Percentiles rank a stretch among this genome's conserved stretches.
Evolutionary conservation across 2,329 filamentous ascomycete species (phyloP).

Genomic region (Fusarium papillatum): DNA sequence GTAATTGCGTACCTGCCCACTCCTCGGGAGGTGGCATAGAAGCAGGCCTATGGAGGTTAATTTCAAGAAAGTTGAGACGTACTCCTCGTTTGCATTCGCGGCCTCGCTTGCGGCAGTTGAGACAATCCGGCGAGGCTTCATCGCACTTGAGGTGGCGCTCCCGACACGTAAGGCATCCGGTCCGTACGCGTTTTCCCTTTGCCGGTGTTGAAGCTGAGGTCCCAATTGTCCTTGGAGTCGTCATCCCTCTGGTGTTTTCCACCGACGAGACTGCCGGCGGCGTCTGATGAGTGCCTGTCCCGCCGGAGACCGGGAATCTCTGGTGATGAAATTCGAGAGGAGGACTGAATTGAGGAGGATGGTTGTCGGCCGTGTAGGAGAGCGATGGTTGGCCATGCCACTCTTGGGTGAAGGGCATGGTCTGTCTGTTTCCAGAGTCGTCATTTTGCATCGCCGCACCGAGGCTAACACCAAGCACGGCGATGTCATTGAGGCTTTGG

Average conservation of each 20-base stretch:
- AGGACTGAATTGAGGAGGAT: conserved; percentile 7
- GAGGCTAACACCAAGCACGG: conserved; percentile 34
- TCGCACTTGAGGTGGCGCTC: conserved; percentile 94
- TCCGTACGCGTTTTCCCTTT: conserved; percentile 83
- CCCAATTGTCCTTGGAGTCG: conserved; percentile 12
- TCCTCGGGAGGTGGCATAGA: conserved; percentile 51
- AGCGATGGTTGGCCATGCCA: conserved; percentile 30
- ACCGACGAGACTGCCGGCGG: conserved; percentile 10
- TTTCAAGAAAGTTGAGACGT: conserved; percentile 92
- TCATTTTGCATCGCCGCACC: conserved; percentile 45
- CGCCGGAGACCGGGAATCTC: conserved; percentile 1
- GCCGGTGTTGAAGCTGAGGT: conserved; percentile 24
- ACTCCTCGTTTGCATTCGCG: conserved; percentile 89
- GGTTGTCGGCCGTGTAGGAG: conserved; percentile 13
- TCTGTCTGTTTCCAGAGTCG: conserved; percentile 29
- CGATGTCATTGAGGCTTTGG: conserved; percentile 32
- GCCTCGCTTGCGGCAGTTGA: conserved; percentile 92
- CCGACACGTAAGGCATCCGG: conserved; percentile 91
- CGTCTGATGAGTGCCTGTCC: conserved; percentile 2
- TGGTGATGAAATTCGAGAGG: conserved; percentile 11
- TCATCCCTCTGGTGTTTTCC: conserved; percentile 29
- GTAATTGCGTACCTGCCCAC: conserved; percentile 41
- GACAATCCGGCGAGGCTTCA: conserved; percentile 73
- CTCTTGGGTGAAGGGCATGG: conserved; percentile 23
- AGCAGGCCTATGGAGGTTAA: conserved; percentile 78